phyloP scores from a whole-genome alignment of 805 yeast genomes.

The Candida loeiensis region DNA sequence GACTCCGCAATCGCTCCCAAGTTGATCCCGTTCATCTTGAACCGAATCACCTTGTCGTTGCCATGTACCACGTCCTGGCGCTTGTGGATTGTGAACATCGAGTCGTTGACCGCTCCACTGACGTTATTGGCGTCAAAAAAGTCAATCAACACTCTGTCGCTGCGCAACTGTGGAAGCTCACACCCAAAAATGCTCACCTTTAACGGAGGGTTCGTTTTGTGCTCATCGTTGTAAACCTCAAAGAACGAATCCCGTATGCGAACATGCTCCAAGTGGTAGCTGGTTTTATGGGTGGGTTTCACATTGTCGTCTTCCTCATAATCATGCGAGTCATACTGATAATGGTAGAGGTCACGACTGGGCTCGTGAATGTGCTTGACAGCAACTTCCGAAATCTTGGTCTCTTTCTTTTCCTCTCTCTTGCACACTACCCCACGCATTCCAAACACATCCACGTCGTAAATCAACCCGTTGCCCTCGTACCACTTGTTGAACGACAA shows the following conservation, averaged over 20 bases:
- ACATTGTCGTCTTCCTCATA: slow-evolving; percentile 13
- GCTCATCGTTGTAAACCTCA: slow-evolving; percentile 29
- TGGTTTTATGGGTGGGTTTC: slow-evolving; percentile 15
- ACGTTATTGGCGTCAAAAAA: slow-evolving; percentile 66
- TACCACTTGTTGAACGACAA: slow-evolving; percentile 54
- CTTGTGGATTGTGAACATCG: slow-evolving; percentile 74
- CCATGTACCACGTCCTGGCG: slow-evolving; percentile 55
- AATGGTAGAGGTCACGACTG: too few species aligned
- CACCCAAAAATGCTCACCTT: slow-evolving; percentile 61
- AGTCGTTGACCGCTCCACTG: slow-evolving; percentile 70
- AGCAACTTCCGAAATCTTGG: too few species aligned
- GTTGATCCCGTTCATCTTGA: slow-evolving; percentile 41
- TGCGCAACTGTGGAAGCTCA: slow-evolving; percentile 58
- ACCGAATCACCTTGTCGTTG: slow-evolving; percentile 30
- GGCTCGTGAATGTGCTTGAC: too few species aligned
- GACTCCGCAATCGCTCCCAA: slow-evolving; percentile 28
- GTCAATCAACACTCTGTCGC: slow-evolving; percentile 58
- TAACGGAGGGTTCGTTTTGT: slow-evolving; percentile 26
- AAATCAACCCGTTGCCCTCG: slow-evolving; percentile 50
- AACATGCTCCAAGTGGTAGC: slow-evolving; percentile 34
- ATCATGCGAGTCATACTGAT: slow-evolving; percentile 31
- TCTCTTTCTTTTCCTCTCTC: not conserved
- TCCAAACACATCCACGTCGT: slow-evolving; percentile 48
- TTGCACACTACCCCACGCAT: slow-evolving; percentile 36
- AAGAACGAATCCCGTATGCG: slow-evolving; percentile 52